A percentile compares a stretch with the other conserved stretches of the same genome.
These are phyloP conservation scores for Leccinum aurantiacum DNA, from an alignment of 768 basidiomycete species.

Conservation along the genomic window DNA sequence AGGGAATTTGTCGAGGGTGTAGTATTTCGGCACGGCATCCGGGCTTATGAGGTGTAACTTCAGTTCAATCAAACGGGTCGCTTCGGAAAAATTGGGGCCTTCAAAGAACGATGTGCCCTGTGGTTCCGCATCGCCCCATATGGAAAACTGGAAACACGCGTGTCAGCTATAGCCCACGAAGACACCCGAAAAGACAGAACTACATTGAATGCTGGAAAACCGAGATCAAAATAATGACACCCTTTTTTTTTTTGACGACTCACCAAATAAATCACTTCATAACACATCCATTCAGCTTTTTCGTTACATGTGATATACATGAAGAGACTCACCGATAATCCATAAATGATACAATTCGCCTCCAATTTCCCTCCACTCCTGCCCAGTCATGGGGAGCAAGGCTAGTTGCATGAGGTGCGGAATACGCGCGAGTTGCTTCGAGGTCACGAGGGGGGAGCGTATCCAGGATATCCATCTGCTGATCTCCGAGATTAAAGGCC, in stretches of 20 bases:
- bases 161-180: conserved; percentile 6
- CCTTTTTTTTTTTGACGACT: conserved; percentile 1
- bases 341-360: conserved; percentile 73
- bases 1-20: conserved; percentile 22
- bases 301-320: conserved; percentile 29
- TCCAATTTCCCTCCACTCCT: conserved; percentile 74
- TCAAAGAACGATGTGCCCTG: conserved; percentile 46
- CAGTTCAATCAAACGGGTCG: conserved; percentile 61
- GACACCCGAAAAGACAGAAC: conserved; percentile 10
- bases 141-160: conserved; percentile 8
- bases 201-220: conserved; percentile 50
- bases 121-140: conserved; percentile 24
- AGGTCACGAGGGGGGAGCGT: conserved; percentile 51
- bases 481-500: conserved; percentile 50
- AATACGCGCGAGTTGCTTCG: conserved; percentile 52
- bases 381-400: conserved; percentile 59
- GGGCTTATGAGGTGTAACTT: conserved; percentile 47
- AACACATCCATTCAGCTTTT: conserved; percentile 16
- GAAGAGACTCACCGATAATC: conserved; percentile 58
- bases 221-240: not conserved
- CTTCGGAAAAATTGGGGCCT: conserved; percentile 57
- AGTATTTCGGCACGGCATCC: conserved; percentile 20
- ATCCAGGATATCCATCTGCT: conserved; percentile 35
- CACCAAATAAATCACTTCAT: conserved; percentile 28
- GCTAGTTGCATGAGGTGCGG: conserved; percentile 44